Evolutionary conservation across 345 rosid species (phyloP).

Genomic region (Citrus mangshanensis): DNA sequence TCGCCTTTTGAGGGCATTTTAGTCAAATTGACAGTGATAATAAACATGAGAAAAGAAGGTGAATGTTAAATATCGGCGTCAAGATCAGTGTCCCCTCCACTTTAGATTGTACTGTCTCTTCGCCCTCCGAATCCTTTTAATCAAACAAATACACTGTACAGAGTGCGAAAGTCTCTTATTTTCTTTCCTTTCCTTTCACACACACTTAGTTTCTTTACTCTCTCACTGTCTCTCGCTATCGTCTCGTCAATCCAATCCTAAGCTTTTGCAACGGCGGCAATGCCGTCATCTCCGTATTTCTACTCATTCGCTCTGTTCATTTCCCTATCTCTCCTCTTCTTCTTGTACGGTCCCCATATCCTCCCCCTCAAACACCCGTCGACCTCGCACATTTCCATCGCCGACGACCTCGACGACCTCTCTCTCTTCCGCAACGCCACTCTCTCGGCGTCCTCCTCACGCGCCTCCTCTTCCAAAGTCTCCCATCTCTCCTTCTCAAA

Average conservation of each 20-base stretch:
- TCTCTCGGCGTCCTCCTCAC: conserved; percentile 10
- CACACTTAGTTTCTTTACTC: too few relatives aligned
- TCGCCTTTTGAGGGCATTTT: not conserved
- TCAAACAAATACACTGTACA: not conserved
- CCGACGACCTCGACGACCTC: conserved; percentile 58
- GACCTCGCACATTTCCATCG: conserved; percentile 11
- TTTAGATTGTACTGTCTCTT: not conserved
- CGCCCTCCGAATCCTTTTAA: not conserved
- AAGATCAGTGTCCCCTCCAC: not conserved
- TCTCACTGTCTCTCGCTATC: not conserved
- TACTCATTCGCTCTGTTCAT: conserved; percentile 50
- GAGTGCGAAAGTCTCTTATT: too few relatives aligned
- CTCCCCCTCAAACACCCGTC: conserved; percentile 14
- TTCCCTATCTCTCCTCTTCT: conserved; percentile 46
- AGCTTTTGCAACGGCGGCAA: not conserved
- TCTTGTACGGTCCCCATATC: conserved; percentile 42
- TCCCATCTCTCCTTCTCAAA: conserved; percentile 32
- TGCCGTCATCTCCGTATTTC: conserved; percentile 49
- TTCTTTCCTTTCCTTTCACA: too few relatives aligned
- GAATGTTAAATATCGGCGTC: too few relatives aligned
- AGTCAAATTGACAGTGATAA: not conserved
- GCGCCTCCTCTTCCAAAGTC: conserved; percentile 20
- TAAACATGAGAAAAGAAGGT: too few relatives aligned
- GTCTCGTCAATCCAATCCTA: not conserved
- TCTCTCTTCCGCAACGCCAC: conserved; percentile 63